Percentiles rank a stretch among this genome's conserved stretches.
phyloP scores from a whole-genome alignment of 768 basidiomycete genomes.

The Podaxis sp. region DNA sequence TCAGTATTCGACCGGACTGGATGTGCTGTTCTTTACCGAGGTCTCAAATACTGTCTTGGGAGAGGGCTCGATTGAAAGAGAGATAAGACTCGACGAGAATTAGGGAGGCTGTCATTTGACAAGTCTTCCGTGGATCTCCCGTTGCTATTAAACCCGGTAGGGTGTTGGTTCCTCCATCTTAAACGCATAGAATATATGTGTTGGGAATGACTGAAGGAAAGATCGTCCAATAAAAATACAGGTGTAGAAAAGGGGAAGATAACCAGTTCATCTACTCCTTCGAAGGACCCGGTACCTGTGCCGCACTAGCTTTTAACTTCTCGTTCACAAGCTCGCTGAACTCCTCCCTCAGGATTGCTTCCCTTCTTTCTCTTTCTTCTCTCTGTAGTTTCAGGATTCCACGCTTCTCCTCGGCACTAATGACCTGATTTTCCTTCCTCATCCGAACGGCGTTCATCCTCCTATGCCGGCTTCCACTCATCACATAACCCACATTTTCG shows the following conservation, averaged over 20 bases:
- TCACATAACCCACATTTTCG: constrained; percentile 92
- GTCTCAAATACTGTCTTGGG: not conserved
- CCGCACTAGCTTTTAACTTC: constrained; percentile 48
- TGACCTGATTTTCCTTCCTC: constrained; percentile 99
- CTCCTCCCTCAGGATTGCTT: constrained; percentile 84
- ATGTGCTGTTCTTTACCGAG: not conserved
- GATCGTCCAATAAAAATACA: not conserved
- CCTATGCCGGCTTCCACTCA: constrained; percentile 92
- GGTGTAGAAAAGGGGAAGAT: not conserved
- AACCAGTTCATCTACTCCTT: constrained; percentile 1
- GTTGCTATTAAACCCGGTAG: not conserved
- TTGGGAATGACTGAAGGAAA: not conserved
- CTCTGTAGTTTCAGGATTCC: constrained; percentile 92
- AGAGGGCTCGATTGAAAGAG: not conserved
- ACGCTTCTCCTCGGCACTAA: constrained; percentile 97
- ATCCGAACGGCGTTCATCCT: constrained; percentile 99
- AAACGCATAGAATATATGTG: too few relatives aligned
- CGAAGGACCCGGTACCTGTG: not conserved
- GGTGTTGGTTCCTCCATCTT: too few relatives aligned
- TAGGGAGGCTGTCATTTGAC: not conserved
- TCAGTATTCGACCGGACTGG: not conserved
- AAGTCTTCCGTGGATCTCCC: not conserved
- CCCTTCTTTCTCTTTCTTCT: constrained; percentile 90
- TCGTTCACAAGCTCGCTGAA: constrained; percentile 82
- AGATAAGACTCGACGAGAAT: not conserved